Percentiles rank a stretch among this genome's conserved stretches.
Evolutionary conservation across 2,329 filamentous ascomycete species (phyloP).

Genomic region (Penicillium sp.): DNA sequence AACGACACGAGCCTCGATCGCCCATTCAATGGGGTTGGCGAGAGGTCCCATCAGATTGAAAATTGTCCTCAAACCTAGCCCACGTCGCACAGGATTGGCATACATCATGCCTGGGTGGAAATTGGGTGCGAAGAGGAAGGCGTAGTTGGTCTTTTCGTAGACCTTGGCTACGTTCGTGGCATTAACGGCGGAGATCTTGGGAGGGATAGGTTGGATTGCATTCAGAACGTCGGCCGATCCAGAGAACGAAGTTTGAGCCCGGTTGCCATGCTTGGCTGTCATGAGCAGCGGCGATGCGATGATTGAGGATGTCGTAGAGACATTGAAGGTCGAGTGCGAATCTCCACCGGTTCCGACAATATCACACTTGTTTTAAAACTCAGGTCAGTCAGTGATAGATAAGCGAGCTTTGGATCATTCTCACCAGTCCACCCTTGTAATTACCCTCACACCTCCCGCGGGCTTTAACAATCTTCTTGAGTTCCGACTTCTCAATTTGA

Average conservation of each 20-base stretch:
- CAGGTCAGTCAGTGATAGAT: background rate
- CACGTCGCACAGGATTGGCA: constrained; percentile 75
- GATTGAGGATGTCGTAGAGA: constrained; percentile 91
- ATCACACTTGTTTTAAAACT: constrained; percentile 57
- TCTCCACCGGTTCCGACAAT: constrained; percentile 97
- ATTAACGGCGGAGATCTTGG: constrained; percentile 67
- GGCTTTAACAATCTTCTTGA: constrained; percentile 56
- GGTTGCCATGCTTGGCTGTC: constrained; percentile 92
- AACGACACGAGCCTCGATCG: constrained; percentile 84
- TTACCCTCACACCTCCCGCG: constrained; percentile 61
- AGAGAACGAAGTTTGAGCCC: constrained; percentile 88
- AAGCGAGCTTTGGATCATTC: constrained; percentile 25
- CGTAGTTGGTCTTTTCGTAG: constrained; percentile 79
- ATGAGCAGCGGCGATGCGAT: constrained; percentile 78
- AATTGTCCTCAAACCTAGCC: constrained; percentile 89
- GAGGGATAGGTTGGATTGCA: constrained; percentile 64
- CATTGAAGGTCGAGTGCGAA: constrained; percentile 96
- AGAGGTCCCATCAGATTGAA: constrained; percentile 95
- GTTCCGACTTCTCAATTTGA: constrained; percentile 58
- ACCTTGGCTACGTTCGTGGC: constrained; percentile 65
- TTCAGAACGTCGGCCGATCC: constrained; percentile 88
- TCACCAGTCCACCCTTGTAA: constrained; percentile 78
- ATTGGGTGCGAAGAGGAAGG: constrained; percentile 89
- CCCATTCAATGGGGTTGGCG: constrained; percentile 79
- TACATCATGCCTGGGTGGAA: constrained; percentile 95